Evolutionary conservation across 129 eudicot species (phyloP).

Genomic region (Lonicera japonica): DNA sequence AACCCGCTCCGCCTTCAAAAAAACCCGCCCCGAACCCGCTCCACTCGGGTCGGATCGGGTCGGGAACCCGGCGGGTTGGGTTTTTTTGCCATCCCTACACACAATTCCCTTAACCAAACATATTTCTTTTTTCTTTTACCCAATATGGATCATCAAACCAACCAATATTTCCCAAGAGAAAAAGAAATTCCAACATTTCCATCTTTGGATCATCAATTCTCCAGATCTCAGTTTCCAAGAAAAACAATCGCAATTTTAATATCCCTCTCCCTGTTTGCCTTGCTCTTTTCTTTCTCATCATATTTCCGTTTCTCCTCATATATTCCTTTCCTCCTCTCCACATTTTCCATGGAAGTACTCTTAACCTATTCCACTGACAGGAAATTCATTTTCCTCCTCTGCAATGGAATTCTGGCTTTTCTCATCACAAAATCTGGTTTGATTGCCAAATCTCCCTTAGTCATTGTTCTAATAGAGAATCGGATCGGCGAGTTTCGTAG

Average conservation of each 20-base stretch:
- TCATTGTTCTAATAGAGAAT: background rate
- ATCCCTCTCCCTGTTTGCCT: conserved; percentile 19
- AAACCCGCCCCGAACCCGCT: no score
- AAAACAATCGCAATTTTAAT: conserved; percentile 5
- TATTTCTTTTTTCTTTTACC: no score
- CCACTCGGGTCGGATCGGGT: no score
- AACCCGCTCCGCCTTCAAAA: no score
- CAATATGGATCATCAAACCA: conserved; percentile 7
- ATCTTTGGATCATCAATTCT: background rate
- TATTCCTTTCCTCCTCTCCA: background rate
- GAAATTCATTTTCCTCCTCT: conserved; percentile 55
- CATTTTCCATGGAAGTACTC: conserved; percentile 19
- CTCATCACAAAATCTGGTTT: conserved; percentile 35
- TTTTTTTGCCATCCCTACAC: no score
- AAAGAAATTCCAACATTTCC: no score
- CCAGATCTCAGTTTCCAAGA: background rate
- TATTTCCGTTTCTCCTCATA: conserved; percentile 10
- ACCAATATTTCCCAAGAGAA: background rate
- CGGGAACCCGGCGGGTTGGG: no score
- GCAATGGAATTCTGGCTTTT: conserved; percentile 50
- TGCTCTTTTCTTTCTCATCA: conserved; percentile 19
- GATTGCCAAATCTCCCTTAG: conserved; percentile 10
- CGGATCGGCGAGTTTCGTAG: background rate
- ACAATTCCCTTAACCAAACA: background rate
- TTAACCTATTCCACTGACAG: conserved; percentile 38